Evolutionary conservation across 345 rosid genomes (phyloP), one percentile per base, ranked within the genome.

Genomic region (Hirschfeldia incana): DNA sequence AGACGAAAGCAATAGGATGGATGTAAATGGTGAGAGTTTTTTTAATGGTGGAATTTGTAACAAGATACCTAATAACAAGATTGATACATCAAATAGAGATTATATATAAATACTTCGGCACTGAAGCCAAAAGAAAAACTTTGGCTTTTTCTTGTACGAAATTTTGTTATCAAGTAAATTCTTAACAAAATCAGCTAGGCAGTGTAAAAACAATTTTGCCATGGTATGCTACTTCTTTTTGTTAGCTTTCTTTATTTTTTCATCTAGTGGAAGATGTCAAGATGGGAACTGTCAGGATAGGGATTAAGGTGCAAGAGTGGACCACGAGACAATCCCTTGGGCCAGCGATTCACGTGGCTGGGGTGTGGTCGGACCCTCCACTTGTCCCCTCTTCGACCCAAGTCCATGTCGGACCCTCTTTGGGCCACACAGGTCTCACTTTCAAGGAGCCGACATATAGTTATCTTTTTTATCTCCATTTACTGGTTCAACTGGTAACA

Each of bases 291-390:
- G 49, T 79, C 37, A 55, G 62, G 79, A 75, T 75, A 75, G 68
- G 63, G 80, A 70, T 75, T 75, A 70, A 44, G 73, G 64, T 51
- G 71, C 67, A 80, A 34, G 57, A 69, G 70, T 12, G 78, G 84
- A 84, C 89, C 84, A 83, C 82, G 60, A 11, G 58, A 77, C 65
- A 51, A 76, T 74, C 66, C 74, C 72, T 78, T 85, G 79, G 87
- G 87, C 85, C 73, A 78, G 79, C 9, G 79, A 44, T 49, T 82
- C 89, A 85, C 87, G 89, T 85, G 89, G 84, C 72, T 83, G 75
- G 73, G 81, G 81, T 75, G 75, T 67, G 83, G 81, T 59, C 80
- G 80, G 88, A 55, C 84, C 87, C 86, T 68, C 65, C 76, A 65
- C 67, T 70, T 80, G 83, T 75, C 76, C 44, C 76, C 59, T 33